phyloP scores from a whole-genome alignment of 1,139 yeast genomes.

The Candida tunisiensis region DNA sequence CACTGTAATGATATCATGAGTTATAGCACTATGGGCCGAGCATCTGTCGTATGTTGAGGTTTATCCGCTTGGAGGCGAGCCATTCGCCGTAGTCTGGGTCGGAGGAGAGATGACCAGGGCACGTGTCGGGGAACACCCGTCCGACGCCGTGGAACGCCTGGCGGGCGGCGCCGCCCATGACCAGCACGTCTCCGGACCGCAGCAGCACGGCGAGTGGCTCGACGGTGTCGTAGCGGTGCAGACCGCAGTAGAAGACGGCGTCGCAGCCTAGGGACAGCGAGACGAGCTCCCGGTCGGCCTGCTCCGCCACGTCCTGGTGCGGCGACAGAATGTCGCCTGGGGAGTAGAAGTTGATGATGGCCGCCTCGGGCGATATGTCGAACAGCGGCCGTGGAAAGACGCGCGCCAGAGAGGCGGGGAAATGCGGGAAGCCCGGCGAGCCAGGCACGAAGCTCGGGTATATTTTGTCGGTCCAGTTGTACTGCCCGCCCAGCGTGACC shows the following conservation, averaged over 20 bases:
- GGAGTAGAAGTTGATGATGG: conserved; percentile 26
- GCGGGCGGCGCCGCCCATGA: conserved; percentile 26
- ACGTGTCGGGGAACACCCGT: conserved; percentile 17
- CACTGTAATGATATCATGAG: no score
- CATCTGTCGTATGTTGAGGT: conserved; percentile 27
- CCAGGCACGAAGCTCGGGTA: conserved; percentile 22
- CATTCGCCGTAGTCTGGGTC: conserved; percentile 13
- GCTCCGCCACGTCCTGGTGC: conserved; percentile 29
- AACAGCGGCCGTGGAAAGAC: conserved; percentile 11
- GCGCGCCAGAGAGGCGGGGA: conserved; percentile 16
- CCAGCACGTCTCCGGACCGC: conserved; percentile 22
- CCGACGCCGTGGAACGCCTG: conserved; percentile 27
- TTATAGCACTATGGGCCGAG: not conserved
- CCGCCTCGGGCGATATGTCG: conserved; percentile 22
- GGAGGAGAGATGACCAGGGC: conserved; percentile 14
- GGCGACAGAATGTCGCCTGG: conserved; percentile 27
- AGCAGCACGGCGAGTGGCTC: conserved; percentile 18
- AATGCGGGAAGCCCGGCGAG: conserved; percentile 18
- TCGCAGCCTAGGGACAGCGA: conserved; percentile 23
- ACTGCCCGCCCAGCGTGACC: conserved; percentile 30
- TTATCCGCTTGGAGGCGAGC: conserved; percentile 21
- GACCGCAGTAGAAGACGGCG: conserved; percentile 21
- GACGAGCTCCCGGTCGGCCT: conserved; percentile 18
- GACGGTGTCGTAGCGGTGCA: conserved; percentile 5
- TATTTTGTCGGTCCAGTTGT: conserved; percentile 26